phyloP scores from a whole-genome alignment of 177 flowering plant genomes.

The Vitis hybrid region DNA sequence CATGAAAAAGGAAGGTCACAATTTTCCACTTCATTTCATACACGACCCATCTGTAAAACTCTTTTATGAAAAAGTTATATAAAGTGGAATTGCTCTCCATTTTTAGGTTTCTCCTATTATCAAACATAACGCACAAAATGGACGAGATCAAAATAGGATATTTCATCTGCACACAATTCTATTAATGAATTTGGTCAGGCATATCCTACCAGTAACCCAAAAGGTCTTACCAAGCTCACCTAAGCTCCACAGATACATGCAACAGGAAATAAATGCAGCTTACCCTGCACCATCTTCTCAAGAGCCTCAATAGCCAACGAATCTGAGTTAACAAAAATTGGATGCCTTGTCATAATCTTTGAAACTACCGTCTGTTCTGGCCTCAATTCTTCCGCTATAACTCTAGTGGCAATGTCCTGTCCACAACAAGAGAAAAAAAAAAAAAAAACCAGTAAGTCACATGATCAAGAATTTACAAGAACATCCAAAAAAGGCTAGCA shows the following conservation, averaged over 20 bases:
- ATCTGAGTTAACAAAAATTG: slow-evolving; percentile 82
- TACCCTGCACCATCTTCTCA: slow-evolving; percentile 96
- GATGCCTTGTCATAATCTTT: slow-evolving; percentile 91
- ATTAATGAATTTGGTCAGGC: background rate
- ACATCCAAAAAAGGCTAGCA: background rate
- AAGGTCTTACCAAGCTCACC: no score
- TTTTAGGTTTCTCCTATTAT: no score
- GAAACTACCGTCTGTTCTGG: slow-evolving; percentile 86
- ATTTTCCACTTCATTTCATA: no score
- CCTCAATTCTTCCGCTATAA: slow-evolving; percentile 85
- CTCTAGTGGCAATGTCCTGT: slow-evolving; percentile 86
- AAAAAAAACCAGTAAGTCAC: background rate
- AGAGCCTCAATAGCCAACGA: slow-evolving; percentile 88
- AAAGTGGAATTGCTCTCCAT: no score
- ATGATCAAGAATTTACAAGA: background rate
- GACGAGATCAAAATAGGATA: no score
- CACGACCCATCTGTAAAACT: no score
- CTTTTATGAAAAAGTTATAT: no score
- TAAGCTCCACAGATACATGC: no score
- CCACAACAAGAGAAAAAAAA: slow-evolving; percentile 4
- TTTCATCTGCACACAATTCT: no score
- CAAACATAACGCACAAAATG: no score
- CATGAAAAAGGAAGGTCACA: no score
- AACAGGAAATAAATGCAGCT: slow-evolving; percentile 7
- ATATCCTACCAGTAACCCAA: no score